Percentiles rank a stretch among this genome's conserved stretches.
phyloP scores from a whole-genome alignment of 345 rosid species.

The Boechera stricta region DNA sequence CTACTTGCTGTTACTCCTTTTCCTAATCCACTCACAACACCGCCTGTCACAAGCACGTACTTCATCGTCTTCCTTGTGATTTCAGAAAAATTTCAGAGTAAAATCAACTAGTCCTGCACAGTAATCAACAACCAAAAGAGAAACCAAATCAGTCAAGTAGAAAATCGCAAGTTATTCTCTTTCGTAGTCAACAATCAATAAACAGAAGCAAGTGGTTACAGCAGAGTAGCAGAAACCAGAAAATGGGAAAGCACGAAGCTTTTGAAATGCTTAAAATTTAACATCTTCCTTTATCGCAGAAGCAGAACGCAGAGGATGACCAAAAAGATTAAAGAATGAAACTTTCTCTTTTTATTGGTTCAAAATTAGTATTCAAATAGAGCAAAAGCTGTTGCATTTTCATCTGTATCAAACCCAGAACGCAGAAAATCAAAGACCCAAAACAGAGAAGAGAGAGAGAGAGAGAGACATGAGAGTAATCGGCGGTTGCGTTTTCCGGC shows the following conservation, averaged over 20 bases:
- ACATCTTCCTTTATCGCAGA: background rate
- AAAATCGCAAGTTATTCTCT: background rate
- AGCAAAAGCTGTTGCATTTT: slow-evolving; percentile 31
- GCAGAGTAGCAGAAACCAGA: background rate
- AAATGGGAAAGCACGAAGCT: slow-evolving; percentile 6
- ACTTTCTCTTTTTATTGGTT: background rate
- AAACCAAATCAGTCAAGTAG: slow-evolving; percentile 2
- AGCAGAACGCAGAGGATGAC: background rate
- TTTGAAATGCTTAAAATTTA: slow-evolving; percentile 22
- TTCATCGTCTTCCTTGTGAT: slow-evolving; percentile 51
- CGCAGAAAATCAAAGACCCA: slow-evolving; percentile 15
- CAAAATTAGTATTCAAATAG: background rate
- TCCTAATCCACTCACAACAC: slow-evolving; percentile 75
- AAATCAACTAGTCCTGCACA: slow-evolving; percentile 30
- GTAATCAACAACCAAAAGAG: slow-evolving; percentile 2
- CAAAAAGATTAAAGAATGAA: background rate
- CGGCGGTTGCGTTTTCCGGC: background rate
- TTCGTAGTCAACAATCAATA: slow-evolving; percentile 4
- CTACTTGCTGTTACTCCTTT: slow-evolving; percentile 79
- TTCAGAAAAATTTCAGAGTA: background rate
- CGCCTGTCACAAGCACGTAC: slow-evolving; percentile 70
- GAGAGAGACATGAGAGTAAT: slow-evolving; percentile 27
- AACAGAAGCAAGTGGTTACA: slow-evolving; percentile 1
- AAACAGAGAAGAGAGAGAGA: background rate
- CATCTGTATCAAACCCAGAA: slow-evolving; percentile 2